Conservation (phyloP, 257 asterid genomes). For the Forsythia suspensa region DNA sequence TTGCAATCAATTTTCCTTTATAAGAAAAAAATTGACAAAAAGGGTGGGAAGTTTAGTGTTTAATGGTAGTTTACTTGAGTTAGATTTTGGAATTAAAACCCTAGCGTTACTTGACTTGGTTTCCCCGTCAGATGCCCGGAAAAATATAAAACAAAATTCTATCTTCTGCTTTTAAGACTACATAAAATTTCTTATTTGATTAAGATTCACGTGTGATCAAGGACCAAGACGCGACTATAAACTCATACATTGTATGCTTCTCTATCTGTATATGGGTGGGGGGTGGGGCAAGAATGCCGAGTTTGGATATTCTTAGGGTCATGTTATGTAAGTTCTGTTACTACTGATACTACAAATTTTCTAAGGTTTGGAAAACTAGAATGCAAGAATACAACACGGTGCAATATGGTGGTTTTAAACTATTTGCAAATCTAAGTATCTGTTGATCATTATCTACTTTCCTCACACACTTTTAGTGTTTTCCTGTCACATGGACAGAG, state of each 20-base stretch:
- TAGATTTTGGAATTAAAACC: slow-evolving; percentile 16
- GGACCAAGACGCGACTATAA: background rate
- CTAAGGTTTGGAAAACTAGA: background rate
- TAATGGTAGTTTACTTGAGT: background rate
- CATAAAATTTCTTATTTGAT: background rate
- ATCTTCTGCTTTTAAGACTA: background rate
- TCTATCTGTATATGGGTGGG: background rate
- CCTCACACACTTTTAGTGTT: slow-evolving; percentile 7
- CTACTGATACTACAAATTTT: background rate
- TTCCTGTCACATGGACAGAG: slow-evolving; percentile 5
- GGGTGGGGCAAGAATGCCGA: background rate
- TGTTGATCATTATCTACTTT: background rate
- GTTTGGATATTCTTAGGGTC: background rate
- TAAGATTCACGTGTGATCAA: background rate
- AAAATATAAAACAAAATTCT: background rate
- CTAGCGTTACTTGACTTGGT: slow-evolving; percentile 9
- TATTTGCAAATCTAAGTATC: background rate
- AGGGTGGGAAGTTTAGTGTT: background rate
- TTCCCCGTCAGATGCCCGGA: background rate
- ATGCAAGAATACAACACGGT: background rate
- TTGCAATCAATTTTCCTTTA: background rate
- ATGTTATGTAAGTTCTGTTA: background rate
- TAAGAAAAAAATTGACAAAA: background rate
- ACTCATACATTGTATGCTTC: background rate
- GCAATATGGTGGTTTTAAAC: background rate